Evolutionary conservation across 139 green algal species (phyloP).

Genomic region (Nannochloris sp.): DNA sequence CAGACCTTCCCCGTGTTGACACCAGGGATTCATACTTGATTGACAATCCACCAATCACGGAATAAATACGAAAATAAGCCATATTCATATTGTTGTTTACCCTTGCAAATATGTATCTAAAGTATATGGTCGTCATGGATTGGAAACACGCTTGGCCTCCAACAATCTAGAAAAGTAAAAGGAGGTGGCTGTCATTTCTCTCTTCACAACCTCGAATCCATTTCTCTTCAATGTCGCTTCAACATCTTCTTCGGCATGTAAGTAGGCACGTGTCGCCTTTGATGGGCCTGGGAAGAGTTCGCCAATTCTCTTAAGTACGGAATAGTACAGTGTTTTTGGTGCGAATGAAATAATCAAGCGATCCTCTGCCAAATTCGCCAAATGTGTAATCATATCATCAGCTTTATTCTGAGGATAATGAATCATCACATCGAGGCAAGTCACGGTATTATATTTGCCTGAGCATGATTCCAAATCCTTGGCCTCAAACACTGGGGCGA

Average conservation of each 20-base stretch:
- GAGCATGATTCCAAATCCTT: constrained; percentile 73
- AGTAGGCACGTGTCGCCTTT: constrained; percentile 88
- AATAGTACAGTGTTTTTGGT: constrained; percentile 74
- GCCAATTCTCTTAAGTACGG: constrained; percentile 85
- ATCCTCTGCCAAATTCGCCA: constrained; percentile 74
- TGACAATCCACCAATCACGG: no score
- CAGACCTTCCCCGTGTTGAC: no score
- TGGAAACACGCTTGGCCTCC: constrained; percentile 15
- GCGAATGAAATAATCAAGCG: constrained; percentile 94
- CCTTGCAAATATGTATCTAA: no score
- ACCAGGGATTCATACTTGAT: no score
- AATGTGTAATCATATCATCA: constrained; percentile 87
- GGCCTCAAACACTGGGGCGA: constrained; percentile 78
- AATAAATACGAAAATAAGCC: no score
- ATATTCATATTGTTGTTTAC: no score
- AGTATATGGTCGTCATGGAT: no score
- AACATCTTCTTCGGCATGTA: constrained; percentile 91
- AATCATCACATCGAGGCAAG: constrained; percentile 98
- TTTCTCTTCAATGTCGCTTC: constrained; percentile 68
- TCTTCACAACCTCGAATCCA: constrained; percentile 49
- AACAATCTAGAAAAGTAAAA: constrained; percentile 98
- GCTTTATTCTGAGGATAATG: constrained; percentile 96
- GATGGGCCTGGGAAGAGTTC: constrained; percentile 92
- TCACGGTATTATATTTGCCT: constrained; percentile 87
- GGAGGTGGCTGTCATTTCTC: constrained; percentile 94